Conservation (phyloP, 305 asterid species). For the Fraxinus floribunda region DNA sequence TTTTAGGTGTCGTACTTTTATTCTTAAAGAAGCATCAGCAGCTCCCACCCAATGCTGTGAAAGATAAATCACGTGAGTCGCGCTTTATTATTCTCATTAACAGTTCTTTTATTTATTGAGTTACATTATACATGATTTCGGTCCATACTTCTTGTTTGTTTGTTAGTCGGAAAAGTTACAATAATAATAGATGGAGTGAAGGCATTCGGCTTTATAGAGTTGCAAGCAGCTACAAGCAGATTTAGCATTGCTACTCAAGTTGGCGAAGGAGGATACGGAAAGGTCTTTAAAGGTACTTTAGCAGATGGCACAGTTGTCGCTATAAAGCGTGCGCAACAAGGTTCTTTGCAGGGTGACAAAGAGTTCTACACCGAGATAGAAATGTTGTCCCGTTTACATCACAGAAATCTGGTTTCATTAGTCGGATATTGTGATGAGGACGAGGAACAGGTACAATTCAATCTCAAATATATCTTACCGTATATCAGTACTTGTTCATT, state of each 20-base stretch:
- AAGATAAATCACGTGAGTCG: conserved; percentile 35
- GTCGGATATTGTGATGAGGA: conserved; percentile 55
- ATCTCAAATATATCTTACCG: neutral
- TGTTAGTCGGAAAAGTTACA: conserved; percentile 33
- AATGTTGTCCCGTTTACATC: conserved; percentile 50
- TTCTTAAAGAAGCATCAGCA: conserved; percentile 14
- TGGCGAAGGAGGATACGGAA: conserved; percentile 58
- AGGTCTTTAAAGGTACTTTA: conserved; percentile 46
- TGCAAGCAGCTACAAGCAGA: conserved; percentile 36
- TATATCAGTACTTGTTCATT: neutral
- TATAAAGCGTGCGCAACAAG: conserved; percentile 49
- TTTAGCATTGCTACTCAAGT: conserved; percentile 37
- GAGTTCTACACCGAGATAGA: conserved; percentile 58
- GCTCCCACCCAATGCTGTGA: conserved; percentile 17
- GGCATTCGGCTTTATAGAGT: conserved; percentile 41
- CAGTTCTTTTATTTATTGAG: neutral
- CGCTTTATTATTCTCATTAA: neutral
- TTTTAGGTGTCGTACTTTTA: conserved; percentile 24
- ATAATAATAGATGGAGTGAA: conserved; percentile 54
- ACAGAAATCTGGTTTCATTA: conserved; percentile 49
- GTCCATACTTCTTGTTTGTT: neutral
- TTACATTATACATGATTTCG: neutral
- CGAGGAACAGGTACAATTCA: conserved; percentile 39
- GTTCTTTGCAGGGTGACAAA: conserved; percentile 50
- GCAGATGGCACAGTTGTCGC: conserved; percentile 42